These are phyloP conservation scores for Tricladium varicosporioides DNA, from an alignment of 2,329 filamentous ascomycete species.

Conservation along the genomic window DNA sequence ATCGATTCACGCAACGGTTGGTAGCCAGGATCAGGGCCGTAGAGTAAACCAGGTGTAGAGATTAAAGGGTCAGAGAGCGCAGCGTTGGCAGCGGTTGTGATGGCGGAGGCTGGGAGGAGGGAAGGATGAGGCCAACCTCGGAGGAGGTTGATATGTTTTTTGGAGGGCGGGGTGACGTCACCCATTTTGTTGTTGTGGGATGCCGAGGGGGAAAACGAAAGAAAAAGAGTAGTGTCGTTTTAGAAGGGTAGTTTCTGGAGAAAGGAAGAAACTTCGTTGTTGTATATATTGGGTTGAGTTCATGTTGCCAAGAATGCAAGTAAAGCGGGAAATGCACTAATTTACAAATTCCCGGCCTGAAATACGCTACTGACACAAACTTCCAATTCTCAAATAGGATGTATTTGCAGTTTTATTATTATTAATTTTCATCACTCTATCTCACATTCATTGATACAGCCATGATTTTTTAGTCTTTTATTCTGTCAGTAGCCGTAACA, in stretches of 20 bases:
- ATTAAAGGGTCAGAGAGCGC: conserved; percentile 60
- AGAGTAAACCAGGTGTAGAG: conserved; percentile 66
- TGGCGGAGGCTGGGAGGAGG: conserved; percentile 36
- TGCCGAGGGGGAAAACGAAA: neutral
- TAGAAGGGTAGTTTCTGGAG: too few species aligned
- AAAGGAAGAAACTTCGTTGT: too few species aligned
- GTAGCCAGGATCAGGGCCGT: conserved; percentile 77
- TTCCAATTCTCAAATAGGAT: too few species aligned
- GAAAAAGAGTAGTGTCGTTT: neutral
- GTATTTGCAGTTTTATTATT: neutral
- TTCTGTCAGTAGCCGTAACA: conserved; percentile 19
- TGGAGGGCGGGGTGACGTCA: conserved; percentile 4
- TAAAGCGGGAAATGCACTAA: too few species aligned
- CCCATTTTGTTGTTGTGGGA: neutral
- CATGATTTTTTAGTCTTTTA: conserved; percentile 24
- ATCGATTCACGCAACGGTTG: conserved; percentile 66
- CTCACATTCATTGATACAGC: neutral
- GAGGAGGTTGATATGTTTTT: conserved; percentile 56
- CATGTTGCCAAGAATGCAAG: too few species aligned
- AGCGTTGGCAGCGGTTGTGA: conserved; percentile 44
- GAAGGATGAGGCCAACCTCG: conserved; percentile 63
- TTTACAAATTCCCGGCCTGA: too few species aligned
- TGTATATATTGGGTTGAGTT: too few species aligned
- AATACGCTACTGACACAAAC: too few species aligned
- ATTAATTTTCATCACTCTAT: neutral